Base-by-base conservation (phyloP, 352 stramenopile species). In the Globisporangium nagaii region DNA sequence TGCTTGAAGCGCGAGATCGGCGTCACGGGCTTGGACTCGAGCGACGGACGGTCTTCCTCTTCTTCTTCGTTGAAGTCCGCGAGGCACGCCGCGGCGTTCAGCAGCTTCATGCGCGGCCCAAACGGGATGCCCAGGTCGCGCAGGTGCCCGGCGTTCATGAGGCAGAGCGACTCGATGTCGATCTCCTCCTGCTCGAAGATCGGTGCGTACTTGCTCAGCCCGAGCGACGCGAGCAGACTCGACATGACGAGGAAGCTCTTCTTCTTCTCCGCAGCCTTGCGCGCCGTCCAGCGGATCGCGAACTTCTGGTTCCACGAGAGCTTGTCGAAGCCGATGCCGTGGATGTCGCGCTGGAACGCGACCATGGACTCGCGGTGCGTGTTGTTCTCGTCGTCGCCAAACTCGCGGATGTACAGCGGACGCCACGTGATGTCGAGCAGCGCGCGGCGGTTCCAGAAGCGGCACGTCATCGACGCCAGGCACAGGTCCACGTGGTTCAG, bases 181-280 rank as follows among this genome's bases (percentile, higher is more conserved):
- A 94, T 94, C 54, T 94, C 84, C 60, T 94, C 84, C n/a, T 79
- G 75, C 34, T 94, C 84, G 43, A 94, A 94, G 22, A 94, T 70
- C 12, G 84, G 75, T 24, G 78, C 83, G 58, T 94, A 94, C 64
- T 94, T 94, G 62, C 76, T 83, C 3, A 94, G 65, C 12, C 83
- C 80, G 6, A 94, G 67, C 36, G 81, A 94, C 28, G 79, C 58
- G 7, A 94, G 47, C 34, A 94, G 58, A 63, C 76, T 90, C 22
- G 73, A 86, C 84, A 94, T 94, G 34, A 92, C 82, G 45, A 85
- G 39, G 49, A 94, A 94, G 62, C 82, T 93, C 66, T 94, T 94
- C 66, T 94, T 92, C 69, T 90, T 92, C 59, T 91, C 84, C 0
- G 82, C 84, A 24, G 84, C 82, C 32, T 88, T 89, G 41, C 80